Conservation (phyloP, 2,329 filamentous ascomycete genomes). For the Ophiostoma sp. region DNA sequence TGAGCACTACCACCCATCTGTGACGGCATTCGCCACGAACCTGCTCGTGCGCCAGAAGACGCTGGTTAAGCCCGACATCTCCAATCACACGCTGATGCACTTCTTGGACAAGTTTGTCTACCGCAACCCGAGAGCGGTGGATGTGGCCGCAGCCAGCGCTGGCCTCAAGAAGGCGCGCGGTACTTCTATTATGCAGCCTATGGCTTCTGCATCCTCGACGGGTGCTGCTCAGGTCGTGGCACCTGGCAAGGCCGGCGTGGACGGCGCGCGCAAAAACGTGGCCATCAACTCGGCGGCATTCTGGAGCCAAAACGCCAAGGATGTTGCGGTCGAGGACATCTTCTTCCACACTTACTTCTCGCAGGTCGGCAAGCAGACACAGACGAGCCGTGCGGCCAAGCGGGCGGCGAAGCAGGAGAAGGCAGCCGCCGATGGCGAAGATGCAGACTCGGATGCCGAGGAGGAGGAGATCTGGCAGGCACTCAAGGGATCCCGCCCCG, state of each 20-base stretch:
- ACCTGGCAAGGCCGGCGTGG: constrained; percentile 46
- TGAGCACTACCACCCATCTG: constrained; percentile 86
- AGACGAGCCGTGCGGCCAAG: constrained; percentile 51
- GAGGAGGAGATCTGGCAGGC: constrained; percentile 37
- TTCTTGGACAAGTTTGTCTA: constrained; percentile 99
- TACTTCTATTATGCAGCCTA: constrained; percentile 92
- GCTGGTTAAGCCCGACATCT: constrained; percentile 83
- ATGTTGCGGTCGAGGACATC: constrained; percentile 84
- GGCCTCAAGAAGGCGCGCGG: constrained; percentile 53
- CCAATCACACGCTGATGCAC: constrained; percentile 83
- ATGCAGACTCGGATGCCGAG: constrained; percentile 47
- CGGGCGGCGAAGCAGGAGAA: constrained; percentile 41
- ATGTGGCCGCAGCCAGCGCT: constrained; percentile 18
- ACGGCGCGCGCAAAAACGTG: constrained; percentile 31
- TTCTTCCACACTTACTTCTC: constrained; percentile 99
- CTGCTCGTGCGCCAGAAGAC: constrained; percentile 64
- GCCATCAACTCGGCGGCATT: constrained; percentile 80
- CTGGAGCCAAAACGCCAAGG: constrained; percentile 82
- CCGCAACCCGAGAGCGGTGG: constrained; percentile 74
- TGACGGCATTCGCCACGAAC: constrained; percentile 72
- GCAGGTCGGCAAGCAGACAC: constrained; percentile 57
- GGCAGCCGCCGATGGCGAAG: constrained; percentile 44
- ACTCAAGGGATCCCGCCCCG: constrained; percentile 34
- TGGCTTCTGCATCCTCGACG: constrained; percentile 45
- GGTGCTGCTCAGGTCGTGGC: constrained; percentile 48